phyloP scores from a whole-genome alignment of 2,329 filamentous ascomycete species.

The Ascochyta fabae region DNA sequence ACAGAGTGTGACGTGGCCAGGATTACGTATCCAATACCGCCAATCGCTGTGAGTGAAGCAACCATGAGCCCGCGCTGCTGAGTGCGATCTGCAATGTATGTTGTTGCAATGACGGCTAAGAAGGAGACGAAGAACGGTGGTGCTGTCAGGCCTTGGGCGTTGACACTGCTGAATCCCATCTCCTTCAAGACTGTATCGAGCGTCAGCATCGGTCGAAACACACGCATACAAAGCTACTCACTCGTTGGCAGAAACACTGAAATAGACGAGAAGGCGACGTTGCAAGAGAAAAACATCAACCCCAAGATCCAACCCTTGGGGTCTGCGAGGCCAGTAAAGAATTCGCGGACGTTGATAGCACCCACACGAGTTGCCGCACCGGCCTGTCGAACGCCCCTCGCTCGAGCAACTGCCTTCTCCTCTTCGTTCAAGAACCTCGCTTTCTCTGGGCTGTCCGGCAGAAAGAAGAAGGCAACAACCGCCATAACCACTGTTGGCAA shows the following conservation, averaged over 20 bases:
- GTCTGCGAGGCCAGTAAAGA: conserved; percentile 39
- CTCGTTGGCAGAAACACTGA: conserved; percentile 54
- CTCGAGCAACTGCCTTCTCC: conserved; percentile 46
- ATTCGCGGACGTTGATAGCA: conserved; percentile 37
- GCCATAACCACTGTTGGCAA: conserved; percentile 53
- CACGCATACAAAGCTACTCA: background rate
- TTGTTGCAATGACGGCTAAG: conserved; percentile 65
- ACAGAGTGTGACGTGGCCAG: conserved; percentile 63
- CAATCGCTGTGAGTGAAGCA: conserved; percentile 61
- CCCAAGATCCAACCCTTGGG: conserved; percentile 45
- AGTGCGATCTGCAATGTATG: conserved; percentile 69
- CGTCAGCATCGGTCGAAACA: background rate
- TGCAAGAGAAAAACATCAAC: conserved; percentile 48
- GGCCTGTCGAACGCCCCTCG: conserved; percentile 40
- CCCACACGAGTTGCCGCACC: conserved; percentile 38
- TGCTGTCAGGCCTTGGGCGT: conserved; percentile 74
- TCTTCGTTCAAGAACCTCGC: conserved; percentile 52
- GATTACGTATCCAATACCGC: conserved; percentile 68
- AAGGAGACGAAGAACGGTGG: conserved; percentile 74
- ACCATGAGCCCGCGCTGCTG: conserved; percentile 70
- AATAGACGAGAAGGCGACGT: conserved; percentile 61
- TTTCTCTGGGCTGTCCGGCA: conserved; percentile 54
- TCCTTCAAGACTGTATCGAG: conserved; percentile 42
- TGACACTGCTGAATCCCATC: conserved; percentile 72
- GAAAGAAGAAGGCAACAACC: conserved; percentile 50